These are phyloP conservation scores for Boletus patriciae DNA, from an alignment of 768 basidiomycete species.

Conservation along the genomic window DNA sequence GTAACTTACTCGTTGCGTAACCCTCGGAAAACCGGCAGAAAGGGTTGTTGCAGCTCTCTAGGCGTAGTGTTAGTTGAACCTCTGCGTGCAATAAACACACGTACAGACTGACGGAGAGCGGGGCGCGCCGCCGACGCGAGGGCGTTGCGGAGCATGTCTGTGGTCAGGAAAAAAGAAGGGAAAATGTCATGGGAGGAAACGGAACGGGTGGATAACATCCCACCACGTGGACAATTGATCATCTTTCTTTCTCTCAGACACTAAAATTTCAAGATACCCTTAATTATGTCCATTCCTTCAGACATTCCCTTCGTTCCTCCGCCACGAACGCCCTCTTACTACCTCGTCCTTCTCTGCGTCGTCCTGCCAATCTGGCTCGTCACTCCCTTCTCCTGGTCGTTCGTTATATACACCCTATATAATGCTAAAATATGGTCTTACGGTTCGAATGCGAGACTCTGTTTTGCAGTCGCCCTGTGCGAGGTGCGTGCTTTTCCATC, in stretches of 20 bases:
- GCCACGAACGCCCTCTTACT: conserved; percentile 51
- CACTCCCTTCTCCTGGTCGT: conserved; percentile 65
- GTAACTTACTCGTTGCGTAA: conserved; percentile 62
- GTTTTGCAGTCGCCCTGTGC: conserved; percentile 52
- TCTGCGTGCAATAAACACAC: conserved; percentile 25
- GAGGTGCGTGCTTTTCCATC: conserved; percentile 47
- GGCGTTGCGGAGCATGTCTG: conserved; percentile 64
- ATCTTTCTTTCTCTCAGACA: background rate
- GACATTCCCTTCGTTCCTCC: conserved; percentile 41
- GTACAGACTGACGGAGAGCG: conserved; percentile 49
- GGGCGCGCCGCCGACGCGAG: conserved; percentile 58
- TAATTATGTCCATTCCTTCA: conserved; percentile 7
- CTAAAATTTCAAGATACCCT: conserved; percentile 8
- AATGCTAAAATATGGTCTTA: conserved; percentile 44
- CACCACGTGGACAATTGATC: conserved; percentile 9
- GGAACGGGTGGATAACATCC: conserved; percentile 12
- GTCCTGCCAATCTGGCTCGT: conserved; percentile 66
- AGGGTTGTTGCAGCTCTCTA: conserved; percentile 76
- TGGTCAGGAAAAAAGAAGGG: conserved; percentile 17
- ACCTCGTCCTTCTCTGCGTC: conserved; percentile 52
- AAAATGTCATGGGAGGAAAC: conserved; percentile 35
- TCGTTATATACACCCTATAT: conserved; percentile 49
- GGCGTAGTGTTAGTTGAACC: conserved; percentile 4
- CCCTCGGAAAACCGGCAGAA: conserved; percentile 75
- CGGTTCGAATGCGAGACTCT: conserved; percentile 36